Evolutionary conservation across 2,329 filamentous ascomycete species (phyloP).

Genomic region (Davidsoniella australis): DNA sequence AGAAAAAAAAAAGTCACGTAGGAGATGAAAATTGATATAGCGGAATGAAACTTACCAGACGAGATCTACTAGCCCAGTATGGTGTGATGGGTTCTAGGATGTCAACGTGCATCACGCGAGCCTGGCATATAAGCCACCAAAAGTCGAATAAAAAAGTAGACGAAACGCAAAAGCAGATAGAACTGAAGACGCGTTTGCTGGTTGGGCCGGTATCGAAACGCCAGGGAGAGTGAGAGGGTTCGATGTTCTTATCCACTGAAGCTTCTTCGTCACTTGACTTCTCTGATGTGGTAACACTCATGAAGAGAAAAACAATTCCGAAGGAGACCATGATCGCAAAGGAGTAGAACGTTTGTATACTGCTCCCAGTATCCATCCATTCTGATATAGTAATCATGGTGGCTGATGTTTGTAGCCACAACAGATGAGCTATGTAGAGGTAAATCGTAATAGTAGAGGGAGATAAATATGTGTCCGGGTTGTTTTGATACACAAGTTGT

Average conservation of each 20-base stretch:
- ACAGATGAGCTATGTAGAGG: no score
- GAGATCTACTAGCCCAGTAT: constrained; percentile 5
- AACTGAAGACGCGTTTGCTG: constrained; percentile 6
- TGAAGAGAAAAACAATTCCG: background rate
- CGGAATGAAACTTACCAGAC: constrained; percentile 6
- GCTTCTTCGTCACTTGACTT: background rate
- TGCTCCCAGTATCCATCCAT: no score
- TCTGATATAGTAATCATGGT: no score
- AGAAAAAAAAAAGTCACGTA: background rate
- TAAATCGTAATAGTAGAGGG: no score
- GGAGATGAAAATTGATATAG: background rate
- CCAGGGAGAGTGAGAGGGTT: constrained; percentile 1
- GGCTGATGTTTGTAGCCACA: no score
- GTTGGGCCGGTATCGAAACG: constrained; percentile 10
- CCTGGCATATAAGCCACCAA: constrained; percentile 10
- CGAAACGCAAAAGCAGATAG: constrained; percentile 4
- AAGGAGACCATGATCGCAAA: no score
- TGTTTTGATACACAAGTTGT: no score
- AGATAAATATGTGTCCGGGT: no score
- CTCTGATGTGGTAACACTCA: background rate
- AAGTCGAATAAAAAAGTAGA: constrained; percentile 4
- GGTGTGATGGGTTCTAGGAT: constrained; percentile 4
- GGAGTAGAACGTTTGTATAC: no score
- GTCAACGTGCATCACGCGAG: background rate
- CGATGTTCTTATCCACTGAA: background rate